Conservation (phyloP, 805 yeast species). For the Metschnikowia sp. region DNA sequence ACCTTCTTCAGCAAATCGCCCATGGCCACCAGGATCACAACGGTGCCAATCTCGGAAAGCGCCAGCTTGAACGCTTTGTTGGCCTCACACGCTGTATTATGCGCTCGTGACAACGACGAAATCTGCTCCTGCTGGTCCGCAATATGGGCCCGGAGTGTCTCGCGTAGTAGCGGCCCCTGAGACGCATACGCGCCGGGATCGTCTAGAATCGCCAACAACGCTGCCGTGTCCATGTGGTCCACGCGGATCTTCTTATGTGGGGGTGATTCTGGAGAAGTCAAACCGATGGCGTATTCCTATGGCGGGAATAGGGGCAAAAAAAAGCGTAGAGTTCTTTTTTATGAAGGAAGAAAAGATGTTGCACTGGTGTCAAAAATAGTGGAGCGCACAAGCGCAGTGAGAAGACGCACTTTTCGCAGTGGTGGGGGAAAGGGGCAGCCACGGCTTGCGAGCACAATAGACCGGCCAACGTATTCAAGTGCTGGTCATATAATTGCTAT, state of each 20-base stretch:
- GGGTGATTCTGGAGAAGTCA: constrained; percentile 10
- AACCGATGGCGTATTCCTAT: constrained; percentile 4
- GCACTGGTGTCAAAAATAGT: too few species aligned
- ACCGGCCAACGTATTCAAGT: too few species aligned
- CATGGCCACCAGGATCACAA: constrained; percentile 83
- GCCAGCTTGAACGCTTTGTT: constrained; percentile 72
- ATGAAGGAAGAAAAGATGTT: neutral
- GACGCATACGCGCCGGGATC: constrained; percentile 34
- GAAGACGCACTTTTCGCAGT: too few species aligned
- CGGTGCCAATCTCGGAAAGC: constrained; percentile 76
- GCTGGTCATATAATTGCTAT: too few species aligned
- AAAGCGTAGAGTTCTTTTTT: neutral
- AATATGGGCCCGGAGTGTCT: constrained; percentile 27
- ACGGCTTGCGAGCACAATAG: too few species aligned
- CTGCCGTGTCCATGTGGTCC: constrained; percentile 30
- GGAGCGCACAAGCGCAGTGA: too few species aligned
- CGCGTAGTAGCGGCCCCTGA: constrained; percentile 29
- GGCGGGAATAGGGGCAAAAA: too few species aligned
- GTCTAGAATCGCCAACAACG: constrained; percentile 34
- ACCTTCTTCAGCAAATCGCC: constrained; percentile 85
- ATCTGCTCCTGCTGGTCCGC: constrained; percentile 29
- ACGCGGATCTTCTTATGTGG: constrained; percentile 20
- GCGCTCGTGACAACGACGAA: constrained; percentile 26
- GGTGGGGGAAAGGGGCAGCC: too few species aligned
- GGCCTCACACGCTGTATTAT: constrained; percentile 43